phyloP scores from a whole-genome alignment of 176 grass and related monocot genomes.

The Areca catechu region DNA sequence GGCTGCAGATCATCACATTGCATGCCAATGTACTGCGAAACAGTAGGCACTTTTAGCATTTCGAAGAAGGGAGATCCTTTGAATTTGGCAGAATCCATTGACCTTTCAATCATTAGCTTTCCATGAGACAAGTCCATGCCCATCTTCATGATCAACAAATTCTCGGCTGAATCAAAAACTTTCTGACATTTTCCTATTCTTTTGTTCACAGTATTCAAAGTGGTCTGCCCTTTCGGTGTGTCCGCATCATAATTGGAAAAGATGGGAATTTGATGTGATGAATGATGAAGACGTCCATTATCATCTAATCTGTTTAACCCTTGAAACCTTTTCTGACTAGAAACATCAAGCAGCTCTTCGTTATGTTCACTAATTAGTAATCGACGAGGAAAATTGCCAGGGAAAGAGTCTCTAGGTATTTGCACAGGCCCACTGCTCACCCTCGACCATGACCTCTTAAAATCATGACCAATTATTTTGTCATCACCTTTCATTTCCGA shows the following conservation, averaged over 20 bases:
- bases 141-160: conserved; percentile 4
- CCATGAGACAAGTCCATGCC: conserved; percentile 4
- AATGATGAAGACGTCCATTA: not conserved
- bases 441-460: conserved; percentile 16
- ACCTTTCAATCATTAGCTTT: conserved; percentile 10
- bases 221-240: conserved; percentile 19
- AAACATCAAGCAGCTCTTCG: conserved; percentile 8
- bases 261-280: not conserved
- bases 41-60: conserved; percentile 40
- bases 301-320: conserved; percentile 10
- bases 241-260: conserved; percentile 8
- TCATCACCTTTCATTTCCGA: conserved; percentile 11
- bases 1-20: conserved; percentile 12
- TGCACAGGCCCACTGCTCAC: conserved; percentile 1
- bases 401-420: conserved; percentile 4
- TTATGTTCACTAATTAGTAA: conserved; percentile 12
- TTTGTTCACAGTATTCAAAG: conserved; percentile 16
- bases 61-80: conserved; percentile 50
- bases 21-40: conserved; percentile 10
- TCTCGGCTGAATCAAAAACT: conserved; percentile 11
- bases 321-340: not conserved
- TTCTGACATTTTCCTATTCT: conserved; percentile 9
- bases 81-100: conserved; percentile 18
- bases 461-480: conserved; percentile 6
- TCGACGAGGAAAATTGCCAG: not conserved